Conservation (phyloP, 306 rosid genomes). For the Gynostemma pentaphyllum region DNA sequence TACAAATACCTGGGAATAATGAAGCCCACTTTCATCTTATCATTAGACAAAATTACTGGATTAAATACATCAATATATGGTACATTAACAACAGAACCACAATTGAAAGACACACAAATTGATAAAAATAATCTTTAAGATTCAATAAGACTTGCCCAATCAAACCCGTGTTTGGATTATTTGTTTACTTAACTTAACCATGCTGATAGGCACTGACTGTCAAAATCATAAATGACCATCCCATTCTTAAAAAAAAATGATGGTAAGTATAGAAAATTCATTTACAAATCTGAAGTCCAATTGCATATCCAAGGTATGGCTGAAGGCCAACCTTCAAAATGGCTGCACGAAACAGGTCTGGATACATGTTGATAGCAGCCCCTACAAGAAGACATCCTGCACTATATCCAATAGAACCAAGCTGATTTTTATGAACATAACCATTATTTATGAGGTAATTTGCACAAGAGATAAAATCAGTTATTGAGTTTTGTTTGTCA, state of each 20-base stretch:
- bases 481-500: conserved; percentile 58
- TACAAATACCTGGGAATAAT: not conserved
- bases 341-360: conserved; percentile 63
- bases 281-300: not conserved
- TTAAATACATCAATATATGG: not conserved
- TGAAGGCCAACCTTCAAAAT: conserved; percentile 54
- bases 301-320: not conserved
- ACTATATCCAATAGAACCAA: conserved; percentile 68
- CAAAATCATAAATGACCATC: not conserved
- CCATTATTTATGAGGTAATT: conserved; percentile 55
- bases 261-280: not conserved
- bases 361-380: conserved; percentile 65
- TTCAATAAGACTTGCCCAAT: too few relatives aligned
- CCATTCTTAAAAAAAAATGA: not conserved
- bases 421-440: conserved; percentile 46
- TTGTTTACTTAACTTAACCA: too few relatives aligned
- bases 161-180: too few relatives aligned
- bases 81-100: too few relatives aligned
- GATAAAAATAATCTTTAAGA: too few relatives aligned
- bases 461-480: conserved; percentile 69
- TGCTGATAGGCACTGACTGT: too few relatives aligned
- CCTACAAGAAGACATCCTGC: conserved; percentile 85
- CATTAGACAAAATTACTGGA: not conserved
- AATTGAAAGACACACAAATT: too few relatives aligned
- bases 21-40: not conserved